A percentile compares a stretch with the other conserved stretches of the same genome.
Conservation (phyloP, 2,329 filamentous ascomycete species). For the Monosporascus sp. region DNA sequence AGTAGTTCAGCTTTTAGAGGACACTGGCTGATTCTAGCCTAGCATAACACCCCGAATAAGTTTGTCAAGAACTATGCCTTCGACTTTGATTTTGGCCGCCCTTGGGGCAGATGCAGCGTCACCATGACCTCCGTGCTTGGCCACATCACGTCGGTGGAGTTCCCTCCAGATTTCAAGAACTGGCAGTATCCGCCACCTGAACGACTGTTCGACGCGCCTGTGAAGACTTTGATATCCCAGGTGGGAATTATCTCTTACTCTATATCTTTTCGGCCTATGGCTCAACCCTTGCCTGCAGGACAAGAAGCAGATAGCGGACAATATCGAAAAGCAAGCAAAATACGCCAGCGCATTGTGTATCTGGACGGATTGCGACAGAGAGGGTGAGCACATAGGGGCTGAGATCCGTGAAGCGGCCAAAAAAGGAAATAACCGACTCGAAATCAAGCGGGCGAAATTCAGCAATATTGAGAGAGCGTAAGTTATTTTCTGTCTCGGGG, state of each 20-base stretch:
- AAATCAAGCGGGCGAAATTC: constrained; percentile 82
- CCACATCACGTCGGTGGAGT: constrained; percentile 78
- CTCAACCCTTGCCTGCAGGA: constrained; percentile 45
- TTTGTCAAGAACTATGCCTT: constrained; percentile 96
- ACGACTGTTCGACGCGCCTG: constrained; percentile 73
- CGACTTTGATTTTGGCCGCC: constrained; percentile 74
- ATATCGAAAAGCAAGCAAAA: constrained; percentile 75
- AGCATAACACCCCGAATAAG: constrained; percentile 65
- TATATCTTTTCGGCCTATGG: background rate
- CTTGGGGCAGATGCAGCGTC: constrained; percentile 77
- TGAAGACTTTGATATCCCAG: constrained; percentile 61
- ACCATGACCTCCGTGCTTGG: constrained; percentile 93
- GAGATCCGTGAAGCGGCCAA: constrained; percentile 81
- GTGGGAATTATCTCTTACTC: constrained; percentile 35
- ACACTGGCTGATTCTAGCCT: constrained; percentile 7
- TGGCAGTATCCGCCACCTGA: constrained; percentile 80
- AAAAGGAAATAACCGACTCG: constrained; percentile 65
- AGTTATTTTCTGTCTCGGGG: constrained; percentile 24
- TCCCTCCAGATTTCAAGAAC: constrained; percentile 64
- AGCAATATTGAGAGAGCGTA: constrained; percentile 93
- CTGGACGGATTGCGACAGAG: constrained; percentile 97
- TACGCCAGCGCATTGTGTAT: constrained; percentile 76
- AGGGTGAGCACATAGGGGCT: constrained; percentile 92
- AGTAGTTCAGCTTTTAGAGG: background rate
- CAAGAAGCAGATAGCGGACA: constrained; percentile 74